Conservation (phyloP, 2,329 filamentous ascomycete species). For the Ramularia endophylla region DNA sequence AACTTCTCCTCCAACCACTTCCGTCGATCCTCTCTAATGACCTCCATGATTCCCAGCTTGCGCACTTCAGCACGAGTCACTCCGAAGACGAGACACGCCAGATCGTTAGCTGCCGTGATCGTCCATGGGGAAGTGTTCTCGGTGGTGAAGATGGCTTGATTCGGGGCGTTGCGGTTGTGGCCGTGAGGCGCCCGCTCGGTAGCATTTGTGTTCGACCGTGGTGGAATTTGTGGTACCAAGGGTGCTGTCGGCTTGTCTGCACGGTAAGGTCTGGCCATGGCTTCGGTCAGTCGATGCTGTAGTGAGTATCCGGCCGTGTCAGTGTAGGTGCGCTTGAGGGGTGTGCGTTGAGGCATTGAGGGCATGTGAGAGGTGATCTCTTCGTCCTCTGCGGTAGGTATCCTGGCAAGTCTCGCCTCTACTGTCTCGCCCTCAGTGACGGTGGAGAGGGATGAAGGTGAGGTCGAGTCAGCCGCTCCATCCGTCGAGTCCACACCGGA, state of each 20-base stretch:
- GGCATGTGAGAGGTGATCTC: constrained; percentile 23
- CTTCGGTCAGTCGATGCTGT: constrained; percentile 79
- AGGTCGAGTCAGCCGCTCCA: too few relatives aligned
- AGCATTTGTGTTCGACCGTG: constrained; percentile 28
- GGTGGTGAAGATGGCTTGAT: constrained; percentile 98
- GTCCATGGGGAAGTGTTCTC: constrained; percentile 87
- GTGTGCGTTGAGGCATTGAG: constrained; percentile 39
- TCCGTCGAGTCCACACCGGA: too few relatives aligned
- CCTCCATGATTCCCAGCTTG: constrained; percentile 90
- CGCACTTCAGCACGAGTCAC: constrained; percentile 93
- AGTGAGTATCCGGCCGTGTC: constrained; percentile 69
- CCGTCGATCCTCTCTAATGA: constrained; percentile 83
- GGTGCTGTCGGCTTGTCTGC: constrained; percentile 46
- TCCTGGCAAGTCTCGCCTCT: constrained; percentile 2
- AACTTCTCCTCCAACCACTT: constrained; percentile 88
- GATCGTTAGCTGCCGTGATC: constrained; percentile 90
- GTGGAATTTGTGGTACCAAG: constrained; percentile 29
- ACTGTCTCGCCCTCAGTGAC: not conserved
- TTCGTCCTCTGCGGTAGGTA: constrained; percentile 12
- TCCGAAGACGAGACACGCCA: constrained; percentile 97
- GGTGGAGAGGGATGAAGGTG: not conserved
- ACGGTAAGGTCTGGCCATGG: constrained; percentile 74
- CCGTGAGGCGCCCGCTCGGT: constrained; percentile 56
- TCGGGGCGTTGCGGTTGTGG: constrained; percentile 77
- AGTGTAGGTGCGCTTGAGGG: constrained; percentile 78